Conservation (phyloP, 352 stramenopile genomes). For the Phytophthora tubulina region DNA sequence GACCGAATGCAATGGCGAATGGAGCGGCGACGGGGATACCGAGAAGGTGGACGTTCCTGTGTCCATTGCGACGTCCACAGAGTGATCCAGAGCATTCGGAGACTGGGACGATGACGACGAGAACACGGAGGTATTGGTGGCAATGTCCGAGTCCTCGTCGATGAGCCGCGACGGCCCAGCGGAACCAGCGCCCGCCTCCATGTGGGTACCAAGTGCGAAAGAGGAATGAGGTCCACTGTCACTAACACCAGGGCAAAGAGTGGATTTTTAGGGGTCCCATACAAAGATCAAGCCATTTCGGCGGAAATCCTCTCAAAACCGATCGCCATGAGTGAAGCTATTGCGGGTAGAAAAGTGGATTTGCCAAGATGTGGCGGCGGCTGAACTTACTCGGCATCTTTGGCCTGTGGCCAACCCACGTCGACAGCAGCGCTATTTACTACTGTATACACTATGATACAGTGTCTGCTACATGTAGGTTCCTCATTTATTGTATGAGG, state of each 20-base stretch:
- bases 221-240: constrained; percentile 13
- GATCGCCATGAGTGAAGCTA: constrained; percentile 11
- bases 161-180: background rate
- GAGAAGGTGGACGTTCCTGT: constrained; percentile 18
- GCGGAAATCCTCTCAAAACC: constrained; percentile 4
- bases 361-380: constrained; percentile 1
- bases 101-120: constrained; percentile 31
- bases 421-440: background rate
- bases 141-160: constrained; percentile 12
- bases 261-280: constrained; percentile 36
- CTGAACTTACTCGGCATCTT: background rate
- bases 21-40: constrained; percentile 20
- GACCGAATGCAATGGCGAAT: constrained; percentile 31
- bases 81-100: constrained; percentile 13
- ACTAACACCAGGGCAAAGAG: background rate
- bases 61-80: constrained; percentile 15
- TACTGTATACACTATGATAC: no score
- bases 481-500: background rate
- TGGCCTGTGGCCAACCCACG: background rate
- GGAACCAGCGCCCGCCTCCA: constrained; percentile 26
- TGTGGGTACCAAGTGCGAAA: constrained; percentile 9
- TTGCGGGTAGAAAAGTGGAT: constrained; percentile 6
- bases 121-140: constrained; percentile 24
- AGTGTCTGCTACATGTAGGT: no score
- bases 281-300: constrained; percentile 28